Evolutionary conservation across 2,329 filamentous ascomycete species (phyloP).

Genomic region (Aspergillus pseudoglaucus): DNA sequence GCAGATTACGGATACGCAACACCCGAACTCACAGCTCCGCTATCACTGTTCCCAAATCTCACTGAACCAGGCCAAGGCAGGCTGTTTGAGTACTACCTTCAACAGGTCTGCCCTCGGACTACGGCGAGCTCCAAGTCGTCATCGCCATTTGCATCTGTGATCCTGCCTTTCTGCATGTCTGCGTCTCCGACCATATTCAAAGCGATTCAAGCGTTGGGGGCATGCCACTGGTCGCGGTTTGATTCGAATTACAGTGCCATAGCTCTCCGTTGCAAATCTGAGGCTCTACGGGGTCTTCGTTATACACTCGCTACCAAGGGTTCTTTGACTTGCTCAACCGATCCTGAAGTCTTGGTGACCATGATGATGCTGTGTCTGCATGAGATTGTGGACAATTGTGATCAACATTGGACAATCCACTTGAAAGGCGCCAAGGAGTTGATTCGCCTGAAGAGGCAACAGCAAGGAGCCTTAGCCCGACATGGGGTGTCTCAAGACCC

Average conservation of each 20-base stretch:
- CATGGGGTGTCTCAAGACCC: slow-evolving; percentile 12
- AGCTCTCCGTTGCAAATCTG: slow-evolving; percentile 32
- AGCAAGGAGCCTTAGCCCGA: slow-evolving; percentile 6
- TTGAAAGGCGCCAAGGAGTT: slow-evolving; percentile 44
- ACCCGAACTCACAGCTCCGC: slow-evolving; percentile 8
- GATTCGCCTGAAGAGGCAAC: slow-evolving; percentile 34
- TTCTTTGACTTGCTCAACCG: slow-evolving; percentile 18
- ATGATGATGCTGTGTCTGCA: slow-evolving; percentile 45
- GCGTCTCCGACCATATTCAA: slow-evolving; percentile 33
- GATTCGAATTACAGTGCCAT: slow-evolving; percentile 25
- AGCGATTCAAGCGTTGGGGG: slow-evolving; percentile 34
- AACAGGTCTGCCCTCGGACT: slow-evolving; percentile 36
- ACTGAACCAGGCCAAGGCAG: slow-evolving; percentile 22
- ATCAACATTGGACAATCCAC: slow-evolving; percentile 44
- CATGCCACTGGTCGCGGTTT: slow-evolving; percentile 31
- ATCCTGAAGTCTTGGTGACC: slow-evolving; percentile 34
- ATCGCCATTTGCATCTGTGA: slow-evolving; percentile 35
- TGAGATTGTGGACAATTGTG: slow-evolving; percentile 41
- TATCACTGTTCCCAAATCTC: slow-evolving; percentile 25
- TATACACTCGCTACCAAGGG: slow-evolving; percentile 25
- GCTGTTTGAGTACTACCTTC: slow-evolving; percentile 36
- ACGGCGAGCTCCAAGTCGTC: slow-evolving; percentile 28
- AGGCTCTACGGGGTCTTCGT: slow-evolving; percentile 32
- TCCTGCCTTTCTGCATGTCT: slow-evolving; percentile 34
- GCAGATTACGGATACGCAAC: not conserved